Evolutionary conservation across 768 basidiomycete species (phyloP), one percentile per base, ranked within the genome.

Genomic region (Termitomyces sp.): DNA sequence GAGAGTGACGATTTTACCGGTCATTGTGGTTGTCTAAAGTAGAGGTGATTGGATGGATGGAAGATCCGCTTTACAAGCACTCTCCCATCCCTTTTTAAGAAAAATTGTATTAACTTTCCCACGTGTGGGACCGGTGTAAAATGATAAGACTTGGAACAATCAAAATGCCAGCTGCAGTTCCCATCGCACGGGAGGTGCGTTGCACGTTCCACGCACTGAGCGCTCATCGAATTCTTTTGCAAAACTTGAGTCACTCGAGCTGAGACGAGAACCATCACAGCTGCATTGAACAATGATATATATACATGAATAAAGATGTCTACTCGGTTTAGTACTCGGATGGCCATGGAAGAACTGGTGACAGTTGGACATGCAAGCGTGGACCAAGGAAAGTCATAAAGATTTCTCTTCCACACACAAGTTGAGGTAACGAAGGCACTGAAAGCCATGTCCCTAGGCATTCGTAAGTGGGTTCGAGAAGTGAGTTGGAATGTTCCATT

Each of bases 351-450:
- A 41, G 53, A 59, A 66, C 74, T 70, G 67, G 55, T 56, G 57
- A 67, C 65, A 76, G 75, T 70, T 78, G 79, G 78, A 72, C 81
- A 80, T 75, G 82, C 85, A 83, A 89, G 87, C 78, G 87, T 89
- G 87, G 87, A 89, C 82, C 80, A 77, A 71, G 81, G 72, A 69
- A 58, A 53, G 57, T 58, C 59, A 58, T 11, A 15, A 47, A 61
- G 51, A 55, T 79, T 49, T 37, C 66, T 89, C 80, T 89, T 76
- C 87, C 87, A 89, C 85, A 58, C 75, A 75, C 86, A 76, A 83
- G 86, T 87, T 80, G 70, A 84, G 83, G 86, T 71, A 80, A 87
- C 87, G 85, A 89, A 79, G 82, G 87, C 86, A 86, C 63, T 58
- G 71, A 67, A 62, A 67, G 84, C 87, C 77, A 71, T 89, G 87